These are phyloP conservation scores for Taphrina confusa DNA, from an alignment of 1,139 yeast species.

Conservation along the genomic window DNA sequence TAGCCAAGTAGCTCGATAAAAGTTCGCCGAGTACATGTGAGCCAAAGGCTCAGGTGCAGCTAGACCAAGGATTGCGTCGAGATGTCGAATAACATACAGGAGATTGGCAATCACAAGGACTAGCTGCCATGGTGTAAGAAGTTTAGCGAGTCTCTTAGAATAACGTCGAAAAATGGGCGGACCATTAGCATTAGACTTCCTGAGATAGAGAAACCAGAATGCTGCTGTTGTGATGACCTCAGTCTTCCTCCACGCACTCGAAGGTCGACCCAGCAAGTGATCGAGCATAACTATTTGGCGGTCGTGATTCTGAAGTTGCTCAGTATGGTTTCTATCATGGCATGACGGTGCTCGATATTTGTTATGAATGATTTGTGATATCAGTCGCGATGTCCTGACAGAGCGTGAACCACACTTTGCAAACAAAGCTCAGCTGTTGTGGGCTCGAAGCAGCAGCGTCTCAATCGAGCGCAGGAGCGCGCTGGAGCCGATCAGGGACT, in stretches of 20 bases:
- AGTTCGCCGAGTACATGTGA: conserved; percentile 40
- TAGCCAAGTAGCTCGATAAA: conserved; percentile 42
- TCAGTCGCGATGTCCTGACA: no score
- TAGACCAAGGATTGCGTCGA: conserved; percentile 41
- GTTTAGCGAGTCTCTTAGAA: conserved; percentile 38
- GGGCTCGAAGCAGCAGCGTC: no score
- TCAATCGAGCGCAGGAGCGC: no score
- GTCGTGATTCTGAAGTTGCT: no score
- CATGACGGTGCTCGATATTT: no score
- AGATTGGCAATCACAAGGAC: conserved; percentile 41
- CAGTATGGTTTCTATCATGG: no score
- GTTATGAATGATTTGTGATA: no score
- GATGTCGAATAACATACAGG: conserved; percentile 41
- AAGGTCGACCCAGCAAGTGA: conserved; percentile 43
- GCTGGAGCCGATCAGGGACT: no score
- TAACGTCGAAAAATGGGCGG: conserved; percentile 38
- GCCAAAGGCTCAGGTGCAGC: conserved; percentile 43
- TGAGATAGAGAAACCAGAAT: conserved; percentile 41
- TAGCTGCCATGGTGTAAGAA: conserved; percentile 42
- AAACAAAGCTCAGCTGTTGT: no score
- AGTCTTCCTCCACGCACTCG: conserved; percentile 41
- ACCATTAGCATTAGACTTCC: conserved; percentile 42
- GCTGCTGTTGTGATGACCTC: conserved; percentile 41
- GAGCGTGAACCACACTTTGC: no score
- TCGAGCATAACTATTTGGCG: conserved; percentile 50